These are phyloP conservation scores for Pythium pyrilobum DNA, from an alignment of 352 stramenopile genomes.

Conservation along the genomic window DNA sequence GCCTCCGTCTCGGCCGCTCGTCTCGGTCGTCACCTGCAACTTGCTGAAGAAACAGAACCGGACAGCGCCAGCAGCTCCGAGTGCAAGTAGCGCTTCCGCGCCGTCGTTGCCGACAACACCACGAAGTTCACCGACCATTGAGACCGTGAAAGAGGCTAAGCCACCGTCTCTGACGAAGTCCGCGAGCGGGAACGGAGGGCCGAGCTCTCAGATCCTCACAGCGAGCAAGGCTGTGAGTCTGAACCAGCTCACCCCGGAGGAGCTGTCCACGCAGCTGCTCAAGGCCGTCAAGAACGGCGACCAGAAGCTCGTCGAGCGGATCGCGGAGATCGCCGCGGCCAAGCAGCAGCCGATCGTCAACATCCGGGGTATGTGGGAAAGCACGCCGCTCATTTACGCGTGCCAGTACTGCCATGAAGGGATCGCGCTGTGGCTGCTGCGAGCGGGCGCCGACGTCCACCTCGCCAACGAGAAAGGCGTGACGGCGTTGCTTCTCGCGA, in stretches of 20 bases:
- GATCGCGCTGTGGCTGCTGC: conserved; percentile 56
- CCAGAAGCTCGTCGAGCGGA: conserved; percentile 30
- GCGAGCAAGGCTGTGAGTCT: conserved; percentile 4
- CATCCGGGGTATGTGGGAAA: conserved; percentile 79
- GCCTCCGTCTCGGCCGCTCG: too few species aligned
- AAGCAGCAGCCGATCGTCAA: conserved; percentile 33
- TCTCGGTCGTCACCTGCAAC: conserved; percentile 23
- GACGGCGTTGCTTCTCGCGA: conserved; percentile 62
- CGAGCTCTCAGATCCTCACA: not conserved
- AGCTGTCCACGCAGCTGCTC: conserved; percentile 54
- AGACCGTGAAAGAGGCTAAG: conserved; percentile 4
- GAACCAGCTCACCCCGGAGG: conserved; percentile 26
- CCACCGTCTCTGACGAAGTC: not conserved
- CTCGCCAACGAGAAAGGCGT: conserved; percentile 65
- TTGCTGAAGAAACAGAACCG: conserved; percentile 14
- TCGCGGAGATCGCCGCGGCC: conserved; percentile 9
- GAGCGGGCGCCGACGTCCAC: conserved; percentile 30
- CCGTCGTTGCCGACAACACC: not conserved
- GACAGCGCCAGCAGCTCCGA: not conserved
- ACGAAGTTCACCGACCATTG: conserved; percentile 6
- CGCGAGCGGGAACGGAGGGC: not conserved
- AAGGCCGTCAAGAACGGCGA: conserved; percentile 65
- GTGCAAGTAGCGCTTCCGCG: not conserved
- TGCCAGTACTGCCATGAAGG: conserved; percentile 55
- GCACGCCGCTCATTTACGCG: conserved; percentile 72